phyloP scores from a whole-genome alignment of 371 early-diverging fungal species.

The Mortierella sp. region DNA sequence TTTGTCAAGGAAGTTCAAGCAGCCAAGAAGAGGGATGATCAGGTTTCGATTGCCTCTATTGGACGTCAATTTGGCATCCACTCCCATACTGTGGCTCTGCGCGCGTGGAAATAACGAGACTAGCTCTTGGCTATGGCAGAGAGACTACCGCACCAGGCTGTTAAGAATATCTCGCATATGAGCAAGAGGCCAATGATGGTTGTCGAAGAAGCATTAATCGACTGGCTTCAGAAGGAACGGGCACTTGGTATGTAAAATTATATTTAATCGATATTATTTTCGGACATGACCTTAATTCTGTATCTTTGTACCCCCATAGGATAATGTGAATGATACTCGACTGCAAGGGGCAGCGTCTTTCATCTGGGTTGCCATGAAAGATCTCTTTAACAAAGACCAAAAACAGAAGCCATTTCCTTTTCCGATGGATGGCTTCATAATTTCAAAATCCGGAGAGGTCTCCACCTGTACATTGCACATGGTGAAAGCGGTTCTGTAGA shows the following conservation, averaged over 20 bases:
- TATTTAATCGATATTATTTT: neutral
- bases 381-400: neutral
- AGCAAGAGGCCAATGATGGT: slow-evolving; percentile 2
- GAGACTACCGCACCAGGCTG: too few species aligned
- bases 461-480: neutral
- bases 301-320: neutral
- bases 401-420: neutral
- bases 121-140: too few species aligned
- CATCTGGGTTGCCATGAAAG: slow-evolving; percentile 1
- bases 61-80: too few species aligned
- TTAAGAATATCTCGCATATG: neutral
- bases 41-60: too few species aligned
- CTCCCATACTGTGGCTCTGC: too few species aligned
- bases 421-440: slow-evolving; percentile 8
- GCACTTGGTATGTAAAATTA: too few species aligned
- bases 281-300: neutral
- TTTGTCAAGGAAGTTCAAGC: neutral
- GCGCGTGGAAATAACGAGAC: too few species aligned
- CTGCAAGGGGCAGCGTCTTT: neutral
- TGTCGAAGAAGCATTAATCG: neutral
- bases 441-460: neutral
- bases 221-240: neutral
- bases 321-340: neutral
- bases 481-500: slow-evolving; percentile 1
- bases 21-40: too few species aligned